phyloP scores from a whole-genome alignment of 148 eudicot species.

The Persicaria tinctoria region DNA sequence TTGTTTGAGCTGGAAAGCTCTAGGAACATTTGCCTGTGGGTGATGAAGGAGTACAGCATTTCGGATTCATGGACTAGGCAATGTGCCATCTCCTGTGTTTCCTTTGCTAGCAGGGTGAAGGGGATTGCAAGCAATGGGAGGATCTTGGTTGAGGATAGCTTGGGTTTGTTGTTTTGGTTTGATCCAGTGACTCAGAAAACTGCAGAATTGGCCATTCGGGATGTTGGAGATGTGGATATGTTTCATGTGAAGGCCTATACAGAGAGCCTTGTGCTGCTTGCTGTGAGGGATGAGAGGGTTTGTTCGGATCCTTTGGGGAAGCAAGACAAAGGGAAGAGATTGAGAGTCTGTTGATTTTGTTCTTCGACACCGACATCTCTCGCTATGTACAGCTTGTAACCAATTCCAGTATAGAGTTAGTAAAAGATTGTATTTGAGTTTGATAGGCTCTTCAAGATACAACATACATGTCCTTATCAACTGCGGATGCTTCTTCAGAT shows the following conservation, averaged over 20 bases:
- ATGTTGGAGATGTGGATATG: conserved; percentile 12
- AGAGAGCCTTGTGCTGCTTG: conserved; percentile 30
- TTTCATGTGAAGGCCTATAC: conserved; percentile 20
- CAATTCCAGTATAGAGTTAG: too few species aligned
- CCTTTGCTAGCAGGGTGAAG: conserved; percentile 1
- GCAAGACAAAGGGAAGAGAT: conserved; percentile 2
- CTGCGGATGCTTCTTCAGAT: too few species aligned
- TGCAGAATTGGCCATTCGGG: conserved; percentile 19
- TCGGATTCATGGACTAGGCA: conserved; percentile 10
- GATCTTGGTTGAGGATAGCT: conserved; percentile 14
- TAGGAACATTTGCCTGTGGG: conserved; percentile 5
- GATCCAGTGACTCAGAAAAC: conserved; percentile 15
- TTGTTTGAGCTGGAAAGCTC: background rate
- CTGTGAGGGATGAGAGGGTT: background rate
- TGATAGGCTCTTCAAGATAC: too few species aligned
- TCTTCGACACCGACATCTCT: too few species aligned
- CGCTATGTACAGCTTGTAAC: too few species aligned
- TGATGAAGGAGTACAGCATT: conserved; percentile 16
- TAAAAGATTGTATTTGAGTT: too few species aligned
- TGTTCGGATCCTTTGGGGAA: background rate
- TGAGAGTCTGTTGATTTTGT: background rate
- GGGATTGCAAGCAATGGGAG: conserved; percentile 22
- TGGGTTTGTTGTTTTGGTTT: conserved; percentile 14
- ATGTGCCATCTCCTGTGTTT: background rate
- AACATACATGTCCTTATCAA: too few species aligned